These are phyloP conservation scores for Amphirosellinia nigrospora DNA, from an alignment of 495 filamentous ascomycete genomes.

Conservation along the genomic window DNA sequence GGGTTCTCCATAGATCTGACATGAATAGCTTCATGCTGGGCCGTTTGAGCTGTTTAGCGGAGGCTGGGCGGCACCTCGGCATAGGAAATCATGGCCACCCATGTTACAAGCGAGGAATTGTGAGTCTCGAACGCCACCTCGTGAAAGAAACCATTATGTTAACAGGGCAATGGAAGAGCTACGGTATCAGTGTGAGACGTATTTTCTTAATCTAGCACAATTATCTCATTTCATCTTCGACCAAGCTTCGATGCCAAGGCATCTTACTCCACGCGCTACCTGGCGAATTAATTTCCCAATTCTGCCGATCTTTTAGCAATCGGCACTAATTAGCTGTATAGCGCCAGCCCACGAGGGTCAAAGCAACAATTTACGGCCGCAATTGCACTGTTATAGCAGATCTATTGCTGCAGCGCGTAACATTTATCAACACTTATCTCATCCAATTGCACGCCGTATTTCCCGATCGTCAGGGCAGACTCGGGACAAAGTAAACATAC, in stretches of 20 bases:
- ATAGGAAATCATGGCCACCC: neutral
- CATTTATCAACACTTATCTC: neutral
- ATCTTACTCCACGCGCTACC: conserved; percentile 3
- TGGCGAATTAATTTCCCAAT: conserved; percentile 1
- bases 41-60: neutral
- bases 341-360: neutral
- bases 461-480: neutral
- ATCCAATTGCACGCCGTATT: neutral
- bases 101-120: neutral
- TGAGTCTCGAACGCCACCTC: neutral
- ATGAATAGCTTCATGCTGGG: conserved; percentile 1
- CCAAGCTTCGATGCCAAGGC: conserved; percentile 8
- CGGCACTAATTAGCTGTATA: neutral
- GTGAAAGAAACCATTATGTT: neutral
- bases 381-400: neutral
- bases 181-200: neutral
- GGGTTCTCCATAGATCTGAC: conserved; percentile 4
- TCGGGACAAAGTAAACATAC: neutral
- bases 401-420: neutral
- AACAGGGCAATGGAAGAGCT: neutral
- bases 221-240: conserved; percentile 19
- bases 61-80: neutral
- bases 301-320: conserved; percentile 5
- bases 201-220: neutral
- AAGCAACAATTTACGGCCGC: neutral